Conservation (phyloP, 129 eudicot genomes). For the Saussurea involucrata region DNA sequence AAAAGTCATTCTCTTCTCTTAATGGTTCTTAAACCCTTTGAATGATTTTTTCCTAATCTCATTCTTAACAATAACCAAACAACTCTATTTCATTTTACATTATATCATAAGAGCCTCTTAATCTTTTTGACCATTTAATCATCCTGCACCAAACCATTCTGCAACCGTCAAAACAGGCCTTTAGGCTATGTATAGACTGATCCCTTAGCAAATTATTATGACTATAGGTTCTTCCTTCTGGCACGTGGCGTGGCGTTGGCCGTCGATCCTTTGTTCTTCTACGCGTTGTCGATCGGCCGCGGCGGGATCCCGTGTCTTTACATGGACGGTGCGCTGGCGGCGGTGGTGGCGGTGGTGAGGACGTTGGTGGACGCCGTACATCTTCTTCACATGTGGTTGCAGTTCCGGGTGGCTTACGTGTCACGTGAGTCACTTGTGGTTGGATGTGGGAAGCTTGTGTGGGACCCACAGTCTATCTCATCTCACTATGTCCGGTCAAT, state of each 20-base stretch:
- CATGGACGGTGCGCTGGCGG: conserved; percentile 85
- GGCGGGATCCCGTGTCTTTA: conserved; percentile 76
- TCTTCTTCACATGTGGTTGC: conserved; percentile 74
- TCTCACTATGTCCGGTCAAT: conserved; percentile 70
- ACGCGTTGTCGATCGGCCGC: conserved; percentile 78
- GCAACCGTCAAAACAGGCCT: no score
- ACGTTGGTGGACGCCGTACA: conserved; percentile 81
- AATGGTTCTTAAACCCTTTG: no score
- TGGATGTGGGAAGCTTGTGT: conserved; percentile 98
- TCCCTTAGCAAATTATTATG: no score
- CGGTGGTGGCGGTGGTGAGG: conserved; percentile 59
- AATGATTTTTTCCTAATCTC: no score
- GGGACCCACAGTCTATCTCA: conserved; percentile 77
- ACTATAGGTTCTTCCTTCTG: conserved; percentile 52
- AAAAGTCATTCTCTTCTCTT: no score
- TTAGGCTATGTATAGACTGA: no score
- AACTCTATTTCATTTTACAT: no score
- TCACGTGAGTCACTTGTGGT: conserved; percentile 94
- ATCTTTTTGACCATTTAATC: no score
- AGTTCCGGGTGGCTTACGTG: conserved; percentile 87
- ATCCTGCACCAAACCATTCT: no score
- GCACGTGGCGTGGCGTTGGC: conserved; percentile 92
- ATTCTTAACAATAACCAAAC: no score
- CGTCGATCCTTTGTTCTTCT: conserved; percentile 86
- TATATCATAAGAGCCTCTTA: no score